Percentiles rank a stretch among this genome's conserved stretches.
Conservation (phyloP, 2,329 filamentous ascomycete genomes). For the Cucurbitaria berberidis region DNA sequence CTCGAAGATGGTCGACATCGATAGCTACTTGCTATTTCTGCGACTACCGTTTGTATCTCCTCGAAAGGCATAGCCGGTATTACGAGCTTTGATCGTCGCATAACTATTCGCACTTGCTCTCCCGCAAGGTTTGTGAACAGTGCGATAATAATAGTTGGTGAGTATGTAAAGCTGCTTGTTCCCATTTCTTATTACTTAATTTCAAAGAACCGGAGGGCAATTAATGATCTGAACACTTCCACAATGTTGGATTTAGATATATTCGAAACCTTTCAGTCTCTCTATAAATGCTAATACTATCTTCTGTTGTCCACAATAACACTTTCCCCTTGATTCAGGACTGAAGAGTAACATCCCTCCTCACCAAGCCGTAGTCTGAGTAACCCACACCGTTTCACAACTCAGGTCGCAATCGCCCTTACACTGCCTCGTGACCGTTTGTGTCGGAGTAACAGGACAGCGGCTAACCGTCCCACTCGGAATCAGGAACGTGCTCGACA, state of each 20-base stretch:
- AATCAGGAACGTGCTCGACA: constrained; percentile 15
- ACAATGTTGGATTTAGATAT: no score
- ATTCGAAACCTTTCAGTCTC: no score
- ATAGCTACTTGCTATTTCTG: background rate
- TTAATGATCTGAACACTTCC: no score
- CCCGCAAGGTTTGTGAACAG: background rate
- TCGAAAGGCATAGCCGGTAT: background rate
- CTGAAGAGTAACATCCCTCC: no score
- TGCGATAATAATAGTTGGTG: background rate
- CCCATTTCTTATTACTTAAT: no score
- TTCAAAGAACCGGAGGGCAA: no score
- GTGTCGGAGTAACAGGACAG: constrained; percentile 17
- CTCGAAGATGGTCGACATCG: background rate
- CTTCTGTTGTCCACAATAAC: no score
- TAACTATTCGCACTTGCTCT: background rate
- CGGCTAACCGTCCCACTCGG: constrained; percentile 14
- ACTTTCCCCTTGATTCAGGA: no score
- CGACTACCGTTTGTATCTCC: background rate
- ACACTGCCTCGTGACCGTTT: constrained; percentile 15
- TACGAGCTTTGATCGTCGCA: background rate
- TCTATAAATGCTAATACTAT: no score
- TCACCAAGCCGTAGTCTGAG: constrained; percentile 21
- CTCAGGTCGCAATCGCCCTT: constrained; percentile 17
- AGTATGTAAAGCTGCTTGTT: background rate
- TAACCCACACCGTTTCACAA: constrained; percentile 25